Base-by-base conservation (phyloP, 2,329 filamentous ascomycete species). In the Canariomyces notabilis region DNA sequence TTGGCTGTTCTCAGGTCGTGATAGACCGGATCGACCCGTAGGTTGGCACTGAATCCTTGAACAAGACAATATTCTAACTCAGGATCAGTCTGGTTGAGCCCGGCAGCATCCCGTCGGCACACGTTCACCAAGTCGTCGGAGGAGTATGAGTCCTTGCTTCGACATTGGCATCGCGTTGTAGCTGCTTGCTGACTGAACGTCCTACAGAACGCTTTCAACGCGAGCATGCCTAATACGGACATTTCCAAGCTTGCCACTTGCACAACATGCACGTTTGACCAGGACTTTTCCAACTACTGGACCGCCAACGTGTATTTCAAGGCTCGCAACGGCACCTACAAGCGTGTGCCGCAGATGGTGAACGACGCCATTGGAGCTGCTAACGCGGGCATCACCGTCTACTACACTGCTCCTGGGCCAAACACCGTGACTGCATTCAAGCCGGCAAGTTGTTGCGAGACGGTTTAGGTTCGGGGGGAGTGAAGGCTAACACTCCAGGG, bases 291-390 rank as follows among this genome's bases (percentile, higher is more conserved):
- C 48, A 69, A 71, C 55, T 69, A 69, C 60, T 69, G 65, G 66
- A 69, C 66, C 1, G 66, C 66, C 8, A 66, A 67, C 33, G 37
- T 70, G 40, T 69, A 66, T 58, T 69, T 67, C 56, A 57, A 60
- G 14, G 65, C 65, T 9, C 59, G 62, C 16, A 68, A 68, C 45
- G 64, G 65, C 22, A 61, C 55, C 20, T 67, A 57, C 55, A 64
- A 65, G 54, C 57, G 65, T 3, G 64, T 68, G 6, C 65, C 65
- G 3, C 64, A 71, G 57, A 43, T 58, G 42, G 52, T 54, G 62
- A 57, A 59, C 63, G 22, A 64, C 60, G 32, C 59, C 6, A 58
- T 76, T 22, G 76, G 78, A 48, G 77, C 79, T 44, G 79, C 72
- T 23, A 52, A 50, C 16, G 45, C 20, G 3, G 67, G 68, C 15